Conservation (phyloP, 805 yeast species). For the Debaryomyces hansenii region DNA sequence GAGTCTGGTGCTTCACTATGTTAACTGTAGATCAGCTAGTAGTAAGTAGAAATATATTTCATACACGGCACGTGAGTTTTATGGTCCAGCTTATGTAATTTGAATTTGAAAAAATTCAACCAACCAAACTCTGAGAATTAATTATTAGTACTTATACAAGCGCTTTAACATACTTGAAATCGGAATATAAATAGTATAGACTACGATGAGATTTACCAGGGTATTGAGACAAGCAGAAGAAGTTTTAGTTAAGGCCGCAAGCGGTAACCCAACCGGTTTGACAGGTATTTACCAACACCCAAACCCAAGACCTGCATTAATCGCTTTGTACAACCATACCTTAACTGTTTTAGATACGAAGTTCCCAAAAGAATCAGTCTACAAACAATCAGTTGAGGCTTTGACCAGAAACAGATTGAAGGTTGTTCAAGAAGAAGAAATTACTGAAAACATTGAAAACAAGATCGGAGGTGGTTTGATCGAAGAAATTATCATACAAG, state of each 20-base stretch:
- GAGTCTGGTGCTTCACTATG: no score
- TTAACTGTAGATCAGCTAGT: no score
- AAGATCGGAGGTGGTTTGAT: conserved; percentile 80
- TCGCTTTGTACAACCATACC: conserved; percentile 70
- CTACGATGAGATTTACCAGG: conserved; percentile 40
- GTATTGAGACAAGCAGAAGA: conserved; percentile 46
- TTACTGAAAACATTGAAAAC: conserved; percentile 64
- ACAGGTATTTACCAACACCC: conserved; percentile 81
- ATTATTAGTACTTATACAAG: background rate
- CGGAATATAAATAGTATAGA: background rate
- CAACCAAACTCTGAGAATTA: conserved; percentile 18
- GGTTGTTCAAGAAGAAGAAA: conserved; percentile 63
- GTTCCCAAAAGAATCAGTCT: conserved; percentile 73
- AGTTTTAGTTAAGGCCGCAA: conserved; percentile 57
- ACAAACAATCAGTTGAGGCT: conserved; percentile 71
- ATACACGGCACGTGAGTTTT: background rate
- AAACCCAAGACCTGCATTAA: conserved; percentile 76
- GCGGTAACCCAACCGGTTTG: conserved; percentile 77
- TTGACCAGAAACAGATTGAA: conserved; percentile 68
- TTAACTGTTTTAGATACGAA: conserved; percentile 54
- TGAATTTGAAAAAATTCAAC: conserved; percentile 4
- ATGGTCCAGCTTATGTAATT: background rate
- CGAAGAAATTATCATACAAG: conserved; percentile 81
- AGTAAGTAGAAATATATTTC: no score
- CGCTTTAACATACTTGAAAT: background rate